Evolutionary conservation across 768 basidiomycete genomes (phyloP).

Genomic region (Tulasnella calospora): DNA sequence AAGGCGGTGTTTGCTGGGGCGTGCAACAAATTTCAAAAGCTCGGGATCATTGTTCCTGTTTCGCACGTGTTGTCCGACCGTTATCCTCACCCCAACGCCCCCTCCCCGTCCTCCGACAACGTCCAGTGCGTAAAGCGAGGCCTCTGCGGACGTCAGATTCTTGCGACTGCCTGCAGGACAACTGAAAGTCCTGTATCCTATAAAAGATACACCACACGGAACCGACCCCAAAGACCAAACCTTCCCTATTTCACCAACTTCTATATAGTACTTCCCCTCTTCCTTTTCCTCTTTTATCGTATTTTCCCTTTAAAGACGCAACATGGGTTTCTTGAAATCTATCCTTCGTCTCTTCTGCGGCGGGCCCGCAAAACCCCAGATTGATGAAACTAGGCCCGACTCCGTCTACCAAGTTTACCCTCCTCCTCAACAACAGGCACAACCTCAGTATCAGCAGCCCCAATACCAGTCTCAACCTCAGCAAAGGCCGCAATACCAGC

Average conservation of each 20-base stretch:
- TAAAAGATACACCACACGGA: not conserved
- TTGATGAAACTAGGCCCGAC: not conserved
- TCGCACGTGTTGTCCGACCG: conserved; percentile 3
- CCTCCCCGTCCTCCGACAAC: not conserved
- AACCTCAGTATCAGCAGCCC: conserved; percentile 10
- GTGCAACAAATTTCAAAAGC: not conserved
- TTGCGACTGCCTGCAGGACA: not conserved
- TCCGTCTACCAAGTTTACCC: not conserved
- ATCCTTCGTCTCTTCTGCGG: not conserved
- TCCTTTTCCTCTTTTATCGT: not conserved
- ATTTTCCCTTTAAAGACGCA: not conserved
- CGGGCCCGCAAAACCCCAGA: not conserved
- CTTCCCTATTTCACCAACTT: not conserved
- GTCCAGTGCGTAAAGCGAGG: not conserved
- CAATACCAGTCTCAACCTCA: conserved; percentile 8
- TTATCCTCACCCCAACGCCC: not conserved
- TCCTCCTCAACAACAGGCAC: not conserved
- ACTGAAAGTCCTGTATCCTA: not conserved
- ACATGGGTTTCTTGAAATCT: not conserved
- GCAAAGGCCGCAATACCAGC: not conserved
- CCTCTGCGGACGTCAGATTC: not conserved
- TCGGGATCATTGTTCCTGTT: not conserved
- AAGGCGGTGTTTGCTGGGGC: not conserved
- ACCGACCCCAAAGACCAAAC: not conserved
- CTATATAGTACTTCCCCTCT: not conserved